Base-by-base conservation (phyloP, 2,329 filamentous ascomycete genomes). In the Verticillium longisporum region DNA sequence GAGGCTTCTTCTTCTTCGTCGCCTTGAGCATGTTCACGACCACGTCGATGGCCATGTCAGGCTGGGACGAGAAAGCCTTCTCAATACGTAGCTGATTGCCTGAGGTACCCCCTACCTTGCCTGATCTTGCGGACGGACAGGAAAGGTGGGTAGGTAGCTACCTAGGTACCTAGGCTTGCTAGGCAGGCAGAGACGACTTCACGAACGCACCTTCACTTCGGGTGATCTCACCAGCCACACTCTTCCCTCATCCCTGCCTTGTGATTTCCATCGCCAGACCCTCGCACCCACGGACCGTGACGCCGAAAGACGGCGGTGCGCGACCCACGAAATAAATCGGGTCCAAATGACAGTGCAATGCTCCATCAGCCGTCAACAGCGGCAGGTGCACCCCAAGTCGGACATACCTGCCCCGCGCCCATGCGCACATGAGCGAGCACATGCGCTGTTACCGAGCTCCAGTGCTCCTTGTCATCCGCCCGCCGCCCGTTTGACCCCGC, bases 401-500 rank as follows among this genome's bases (percentile, higher is more conserved):
- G 59, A 57, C 59, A 61, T 61, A 62, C 58, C 59, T 64, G 62
- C 62, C 62, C 62, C 62, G 62, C 62, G 45, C 45, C 56, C 62
- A 58, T 62, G 57, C 55, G 62, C 45, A 53, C 45, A 53, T 53
- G 45, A 53, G 45, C 45, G 45, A 53, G 45, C 45, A 53, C 45
- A 53, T 53, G 45, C 45, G 45, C 18, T 53, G 45, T 53, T 53
- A 53, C 45, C 45, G 45, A 53, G 45, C 45, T 53, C 45, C 45
- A 53, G 45, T 18, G 18, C 45, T 36, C 18, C 18, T n/a, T 53
- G 45, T 26, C 45, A 53, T 21, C 45, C 18, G 45, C 45, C 45
- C 45, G 45, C 45, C 18, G n/a, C 45, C 45, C n/a, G 45, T 11
- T 53, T 31, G 26, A 34, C 54, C 26, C 54, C 54, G 54, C 32